These are phyloP conservation scores for Pseudoscleropodium purum DNA, from an alignment of 225 moss, liverwort and hornwort genomes.

Conservation along the genomic window DNA sequence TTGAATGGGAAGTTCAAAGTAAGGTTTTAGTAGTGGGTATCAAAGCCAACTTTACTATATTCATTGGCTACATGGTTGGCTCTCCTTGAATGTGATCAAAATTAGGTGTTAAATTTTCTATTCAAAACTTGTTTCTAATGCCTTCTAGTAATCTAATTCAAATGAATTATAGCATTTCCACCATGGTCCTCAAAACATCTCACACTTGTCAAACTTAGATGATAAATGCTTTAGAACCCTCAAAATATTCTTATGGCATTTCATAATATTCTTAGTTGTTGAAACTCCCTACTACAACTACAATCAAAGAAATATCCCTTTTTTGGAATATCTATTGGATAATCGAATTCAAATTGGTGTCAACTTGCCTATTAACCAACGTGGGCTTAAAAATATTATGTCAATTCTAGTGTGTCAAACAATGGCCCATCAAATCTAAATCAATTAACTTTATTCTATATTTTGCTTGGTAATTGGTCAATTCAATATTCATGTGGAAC, in stretches of 20 bases:
- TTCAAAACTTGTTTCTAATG: background rate
- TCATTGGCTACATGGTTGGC: background rate
- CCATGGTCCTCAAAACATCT: rapidly evolving
- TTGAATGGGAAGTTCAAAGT: background rate
- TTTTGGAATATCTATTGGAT: too few relatives aligned
- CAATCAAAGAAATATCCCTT: background rate
- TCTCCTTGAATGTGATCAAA: too few relatives aligned
- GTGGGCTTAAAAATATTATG: rapidly evolving
- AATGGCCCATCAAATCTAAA: background rate
- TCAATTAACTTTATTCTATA: background rate
- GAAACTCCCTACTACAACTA: too few relatives aligned
- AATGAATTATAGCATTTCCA: background rate
- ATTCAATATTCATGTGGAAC: background rate
- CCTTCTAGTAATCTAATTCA: background rate
- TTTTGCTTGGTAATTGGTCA: too few relatives aligned
- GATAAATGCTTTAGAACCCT: rapidly evolving
- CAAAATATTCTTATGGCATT: background rate
- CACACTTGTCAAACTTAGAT: rapidly evolving
- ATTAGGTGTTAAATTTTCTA: background rate
- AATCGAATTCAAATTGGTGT: too few relatives aligned
- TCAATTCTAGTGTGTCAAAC: rapidly evolving
- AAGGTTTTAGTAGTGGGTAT: background rate
- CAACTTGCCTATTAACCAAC: background rate
- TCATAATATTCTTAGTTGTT: too few relatives aligned
- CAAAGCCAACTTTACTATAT: background rate